Evolutionary conservation across 2,329 filamentous ascomycete species (phyloP), one percentile per base, ranked within the genome.

Genomic region (Pseudodiploospora longispora): DNA sequence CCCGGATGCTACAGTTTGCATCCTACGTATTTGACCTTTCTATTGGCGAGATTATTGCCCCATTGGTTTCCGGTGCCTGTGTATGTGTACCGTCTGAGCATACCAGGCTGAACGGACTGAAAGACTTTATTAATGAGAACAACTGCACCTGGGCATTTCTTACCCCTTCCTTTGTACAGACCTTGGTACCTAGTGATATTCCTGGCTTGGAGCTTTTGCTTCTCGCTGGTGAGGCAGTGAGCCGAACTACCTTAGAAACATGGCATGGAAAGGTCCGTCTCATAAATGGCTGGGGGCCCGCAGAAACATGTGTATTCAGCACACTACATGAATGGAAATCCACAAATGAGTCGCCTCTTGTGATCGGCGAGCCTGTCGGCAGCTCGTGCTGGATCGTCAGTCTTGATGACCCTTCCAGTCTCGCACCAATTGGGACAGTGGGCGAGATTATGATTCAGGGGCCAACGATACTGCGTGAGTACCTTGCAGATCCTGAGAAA

Each of bases 121-220:
- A 39, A 19, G 12, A 12, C 19, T 42, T 38, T 6, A 50, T 50
- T 4, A 27, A 37, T 4, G n/a, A 42, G 6, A 6, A 36, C 3
- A 33, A 35, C 1, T 44, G 42, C 2, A 50, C 38, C 12, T 48
- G 46, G 45, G 42, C 48, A 31, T 38, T 48, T 30, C 19, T 48
- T 5, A 50, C 48, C 2, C 46, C 45, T 28, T 44, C 46, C 6
- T 38, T 42, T 46, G 36, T 40, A 10, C 34, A 46, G 9, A 42
- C 46, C 6, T 43, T 45, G 4, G 27, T 69, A 30, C 48, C 48
- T 19, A 9, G 33, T 6, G 39, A 47, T 28, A 46, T 48, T 5
- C 46, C 48, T 10, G 38, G 35, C 28, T 10, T 49, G 2, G 39
- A 49, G 32, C 30, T 45, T 3, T 30, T 49, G n/a, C 38, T 46